Evolutionary conservation across 2,329 filamentous ascomycete genomes (phyloP), one percentile per base, ranked within the genome.

Genomic region (Akanthomyces dipterigenus): DNA sequence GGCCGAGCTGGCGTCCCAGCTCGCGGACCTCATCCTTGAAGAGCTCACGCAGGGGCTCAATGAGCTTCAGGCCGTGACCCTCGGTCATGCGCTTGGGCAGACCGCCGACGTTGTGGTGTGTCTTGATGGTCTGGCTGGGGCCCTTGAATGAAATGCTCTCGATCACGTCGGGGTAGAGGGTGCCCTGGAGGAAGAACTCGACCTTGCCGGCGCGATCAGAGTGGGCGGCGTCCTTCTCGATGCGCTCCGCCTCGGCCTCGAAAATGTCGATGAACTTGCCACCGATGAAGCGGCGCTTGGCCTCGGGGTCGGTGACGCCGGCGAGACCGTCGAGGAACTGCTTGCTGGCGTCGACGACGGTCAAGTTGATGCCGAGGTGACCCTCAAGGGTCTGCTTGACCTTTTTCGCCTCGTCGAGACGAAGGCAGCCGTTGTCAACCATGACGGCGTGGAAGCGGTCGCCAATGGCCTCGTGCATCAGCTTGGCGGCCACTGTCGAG

Each of bases 241-340:
- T 93, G 67, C 74, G 72, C 64, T 76, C 69, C 2, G 90, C 92
- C 72, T 92, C 88, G 63, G 87, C 80, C 73, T 96, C 88, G 75
- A 96, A 97, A 31, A 96, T 77, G 67, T 80, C 82, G 64, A 81
- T 80, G 20, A 50, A 81, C 46, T 84, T 90, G 64, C 81, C 84
- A 61, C 92, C 93, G 64, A 97, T 97, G 68, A 97, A 87, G 77
- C 96, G 96, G 60, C 93, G 83, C 82, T 96, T 97, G 71, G 84
- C 84, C 76, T 98, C 93, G 0, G 93, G 93, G 34, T 87, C 91
- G 0, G 77, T 78, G 28, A 96, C 84, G 20, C 91, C 93, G 65
- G 85, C 83, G 1, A 98, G 85, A 26, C 86, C 81, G 34, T 78
- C 77, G n/a, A 97, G 79, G 80, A 98, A 98, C 28, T 83, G 78